These are phyloP conservation scores for Colletotrichum paranaense DNA, from an alignment of 2,329 filamentous ascomycete species.

Conservation along the genomic window DNA sequence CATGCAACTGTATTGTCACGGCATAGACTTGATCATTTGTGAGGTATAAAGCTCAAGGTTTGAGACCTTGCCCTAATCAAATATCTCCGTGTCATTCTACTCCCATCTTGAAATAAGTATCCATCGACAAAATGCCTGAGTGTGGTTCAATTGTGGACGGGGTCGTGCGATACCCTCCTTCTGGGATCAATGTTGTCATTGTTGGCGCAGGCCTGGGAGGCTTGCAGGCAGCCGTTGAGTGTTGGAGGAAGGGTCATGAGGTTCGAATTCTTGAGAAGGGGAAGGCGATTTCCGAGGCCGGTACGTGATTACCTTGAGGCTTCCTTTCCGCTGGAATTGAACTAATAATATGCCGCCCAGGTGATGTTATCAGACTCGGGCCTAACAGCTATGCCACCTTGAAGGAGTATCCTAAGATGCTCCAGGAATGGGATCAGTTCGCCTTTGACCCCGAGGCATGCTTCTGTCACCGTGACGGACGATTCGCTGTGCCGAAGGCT, in stretches of 20 bases:
- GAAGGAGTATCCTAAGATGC: neutral
- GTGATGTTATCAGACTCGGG: neutral
- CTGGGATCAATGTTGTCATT: neutral
- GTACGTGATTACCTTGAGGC: neutral
- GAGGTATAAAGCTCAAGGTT: too few species aligned
- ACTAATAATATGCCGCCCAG: neutral
- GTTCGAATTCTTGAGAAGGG: neutral
- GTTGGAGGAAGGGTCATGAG: neutral
- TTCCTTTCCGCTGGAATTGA: neutral
- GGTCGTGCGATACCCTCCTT: neutral
- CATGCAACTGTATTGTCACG: too few species aligned
- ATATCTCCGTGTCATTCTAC: too few species aligned
- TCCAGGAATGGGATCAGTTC: neutral
- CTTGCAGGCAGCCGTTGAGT: neutral
- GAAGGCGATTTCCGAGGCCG: neutral
- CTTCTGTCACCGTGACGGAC: neutral
- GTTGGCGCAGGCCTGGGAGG: neutral
- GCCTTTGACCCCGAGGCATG: neutral
- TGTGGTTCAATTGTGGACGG: neutral
- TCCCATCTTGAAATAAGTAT: too few species aligned
- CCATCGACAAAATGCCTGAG: neutral
- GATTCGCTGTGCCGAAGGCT: neutral
- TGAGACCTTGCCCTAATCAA: too few species aligned
- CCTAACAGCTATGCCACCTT: neutral
- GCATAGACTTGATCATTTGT: too few species aligned